A percentile compares a stretch with the other conserved stretches of the same genome.
phyloP scores from a whole-genome alignment of 163 green algal genomes.

The Trebouxia gelatinosa region DNA sequence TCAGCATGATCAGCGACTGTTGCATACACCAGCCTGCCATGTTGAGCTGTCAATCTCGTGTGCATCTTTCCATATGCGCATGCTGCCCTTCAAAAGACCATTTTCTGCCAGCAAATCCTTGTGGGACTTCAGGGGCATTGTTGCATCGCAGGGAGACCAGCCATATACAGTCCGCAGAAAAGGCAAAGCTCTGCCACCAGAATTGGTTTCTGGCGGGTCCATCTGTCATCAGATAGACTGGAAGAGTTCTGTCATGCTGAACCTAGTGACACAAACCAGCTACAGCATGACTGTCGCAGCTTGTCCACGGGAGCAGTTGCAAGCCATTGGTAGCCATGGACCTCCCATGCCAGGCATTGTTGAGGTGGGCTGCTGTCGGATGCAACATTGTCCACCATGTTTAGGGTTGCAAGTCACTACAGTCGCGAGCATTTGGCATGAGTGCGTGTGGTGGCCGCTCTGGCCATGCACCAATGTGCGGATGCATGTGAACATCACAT shows the following conservation, averaged over 20 bases:
- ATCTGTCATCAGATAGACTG: conserved; percentile 20
- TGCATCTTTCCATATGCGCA: too few relatives aligned
- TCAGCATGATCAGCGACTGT: too few relatives aligned
- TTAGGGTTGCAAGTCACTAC: too few relatives aligned
- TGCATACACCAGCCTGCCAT: too few relatives aligned
- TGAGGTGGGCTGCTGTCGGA: background rate
- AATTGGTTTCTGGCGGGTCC: background rate
- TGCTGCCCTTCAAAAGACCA: too few relatives aligned
- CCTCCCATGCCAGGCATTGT: too few relatives aligned
- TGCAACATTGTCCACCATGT: background rate
- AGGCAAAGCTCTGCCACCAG: background rate
- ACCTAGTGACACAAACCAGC: conserved; percentile 16
- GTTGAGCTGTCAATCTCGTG: too few relatives aligned
- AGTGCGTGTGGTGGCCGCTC: too few relatives aligned
- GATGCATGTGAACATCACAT: conserved; percentile 6
- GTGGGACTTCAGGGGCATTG: too few relatives aligned
- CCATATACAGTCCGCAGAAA: conserved; percentile 19
- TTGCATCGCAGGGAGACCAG: conserved; percentile 1
- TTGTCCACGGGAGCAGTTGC: conserved; percentile 12
- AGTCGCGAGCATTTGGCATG: too few relatives aligned
- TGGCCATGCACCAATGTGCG: background rate
- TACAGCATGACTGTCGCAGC: conserved; percentile 28
- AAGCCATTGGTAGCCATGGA: background rate
- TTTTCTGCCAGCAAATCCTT: too few relatives aligned
- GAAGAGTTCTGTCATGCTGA: conserved; percentile 6